Evolutionary conservation across 2,329 filamentous ascomycete species (phyloP), one percentile per base, ranked within the genome.

Genomic region (Podosphaera fusca): DNA sequence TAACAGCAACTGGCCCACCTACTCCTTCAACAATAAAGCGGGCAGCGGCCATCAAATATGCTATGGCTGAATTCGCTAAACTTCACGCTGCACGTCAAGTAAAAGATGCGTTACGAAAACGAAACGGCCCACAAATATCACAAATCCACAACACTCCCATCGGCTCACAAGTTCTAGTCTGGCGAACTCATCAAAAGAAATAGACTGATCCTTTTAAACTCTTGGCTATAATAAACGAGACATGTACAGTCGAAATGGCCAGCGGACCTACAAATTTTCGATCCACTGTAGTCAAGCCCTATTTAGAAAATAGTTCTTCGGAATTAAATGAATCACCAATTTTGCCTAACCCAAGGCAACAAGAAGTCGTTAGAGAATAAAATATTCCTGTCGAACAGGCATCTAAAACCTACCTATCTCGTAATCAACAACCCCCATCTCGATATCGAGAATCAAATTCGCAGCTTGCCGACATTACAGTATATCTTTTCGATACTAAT

Each of bases 51-150:
- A 35, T 59, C 21, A 58, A 55, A 21, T 56, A 57, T 30, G 57
- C 58, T 8, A 59, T 58, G 51, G 52, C 49, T 3, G 56, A 58
- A 47, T n/a, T 59, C 31, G 6, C 38, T 7, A 60, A 58, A 14
- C 31, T 58, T 10, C 29, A 46, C 10, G 51, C 55, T 31, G 31
- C 12, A 30, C 30, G 57, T 4, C 8, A 58, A 40, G n/a, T 57
- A 31, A 42, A 36, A n/a, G 57, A 58, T 21, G 56, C 53, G 2
- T 34, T 60, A 2, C 38, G 40, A 36, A 52, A 9, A 14, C 12
- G 52, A 5, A 60, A 57, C 35, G 42, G 57, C 12, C 55, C 52
- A 2, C 40, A 40, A 30, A 49, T 49, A 0, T 50, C 55, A 5
- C 9, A 21, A 1, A 52, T 60, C 10, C 50, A 58, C 53, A 35